Base-by-base conservation (phyloP, 2,329 filamentous ascomycete genomes). In the Phyllosticta citriasiana region DNA sequence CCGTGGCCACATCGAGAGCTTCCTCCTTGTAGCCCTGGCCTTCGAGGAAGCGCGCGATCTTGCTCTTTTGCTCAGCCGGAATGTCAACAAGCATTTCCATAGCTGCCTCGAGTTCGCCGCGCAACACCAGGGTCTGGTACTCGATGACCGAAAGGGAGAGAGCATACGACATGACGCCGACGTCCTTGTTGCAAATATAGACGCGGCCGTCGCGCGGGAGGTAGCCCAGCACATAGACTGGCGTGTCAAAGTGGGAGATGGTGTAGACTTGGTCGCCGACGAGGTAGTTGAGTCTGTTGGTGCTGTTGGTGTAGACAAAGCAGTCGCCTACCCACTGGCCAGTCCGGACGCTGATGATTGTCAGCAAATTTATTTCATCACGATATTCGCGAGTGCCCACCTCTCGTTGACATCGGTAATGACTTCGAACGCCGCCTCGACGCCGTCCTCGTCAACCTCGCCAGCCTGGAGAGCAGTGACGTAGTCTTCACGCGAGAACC, bases 251-350 rank as follows among this genome's bases (percentile, higher is more conserved):
- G 77, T 97, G 93, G 12, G 92, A 94, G 66, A 99, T 89, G 3
- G 93, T 97, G 80, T 97, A 97, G 14, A 91, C 96, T 78, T 97
- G 92, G 76, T 97, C 94, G 66, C 94, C 94, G 14, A 99, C 93
- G 24, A 99, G 85, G 78, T 97, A 97, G 80, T 97, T 97, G 63
- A 99, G 81, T 64, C 94, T 89, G 80, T 97, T 97, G 9, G 92
- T 96, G 74, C 84, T 89, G 81, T 96, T 97, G 60, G 94, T 97
- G 82, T 97, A 99, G 73, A 97, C 92, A 81, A 99, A 96, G 79
- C 93, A 96, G 78, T 99, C 94, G 64, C 94, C 94, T 62, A 99
- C 89, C 94, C 94, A 99, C 78, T 96, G 89, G 67, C 93, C 94
- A 22, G 93, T 97, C 66, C 90, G 88, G 57, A 97, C 91, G 65